These are phyloP conservation scores for Pichia scutulata DNA, from an alignment of 805 yeast species.

Conservation along the genomic window DNA sequence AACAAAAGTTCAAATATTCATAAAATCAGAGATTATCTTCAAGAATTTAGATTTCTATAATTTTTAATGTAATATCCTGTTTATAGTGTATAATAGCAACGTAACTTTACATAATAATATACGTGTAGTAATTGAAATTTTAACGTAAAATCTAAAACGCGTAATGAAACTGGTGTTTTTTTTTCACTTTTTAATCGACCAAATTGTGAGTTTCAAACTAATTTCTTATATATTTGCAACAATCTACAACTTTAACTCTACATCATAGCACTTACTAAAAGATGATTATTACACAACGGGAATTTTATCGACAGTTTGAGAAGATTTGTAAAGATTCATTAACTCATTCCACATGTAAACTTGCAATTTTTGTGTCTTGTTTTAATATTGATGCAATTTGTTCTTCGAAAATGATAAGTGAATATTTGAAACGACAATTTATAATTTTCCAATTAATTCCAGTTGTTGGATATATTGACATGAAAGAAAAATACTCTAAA, in stretches of 20 bases:
- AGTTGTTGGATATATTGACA: conserved; percentile 82
- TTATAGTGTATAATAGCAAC: neutral
- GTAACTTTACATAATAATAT: too few species aligned
- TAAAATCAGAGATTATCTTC: conserved; percentile 18
- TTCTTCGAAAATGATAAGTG: conserved; percentile 69
- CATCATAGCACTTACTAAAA: too few species aligned
- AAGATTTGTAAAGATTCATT: conserved; percentile 64
- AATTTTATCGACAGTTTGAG: conserved; percentile 60
- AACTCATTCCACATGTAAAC: conserved; percentile 87
- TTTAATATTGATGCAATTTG: conserved; percentile 88
- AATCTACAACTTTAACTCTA: too few species aligned
- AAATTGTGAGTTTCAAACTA: too few species aligned
- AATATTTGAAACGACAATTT: conserved; percentile 67
- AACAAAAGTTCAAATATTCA: conserved; percentile 21
- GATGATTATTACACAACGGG: conserved; percentile 75
- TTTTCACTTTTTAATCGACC: neutral
- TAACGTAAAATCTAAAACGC: neutral
- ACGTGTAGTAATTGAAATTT: too few species aligned
- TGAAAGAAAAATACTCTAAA: conserved; percentile 51
- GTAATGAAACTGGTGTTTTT: neutral
- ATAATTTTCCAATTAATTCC: conserved; percentile 87
- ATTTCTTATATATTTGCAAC: too few species aligned
- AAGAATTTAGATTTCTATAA: conserved; percentile 11
- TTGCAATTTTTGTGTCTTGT: conserved; percentile 84
- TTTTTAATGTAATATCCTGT: neutral